phyloP scores from a whole-genome alignment of 169 alveolate species.

The Plasmodium cynomolgi region DNA sequence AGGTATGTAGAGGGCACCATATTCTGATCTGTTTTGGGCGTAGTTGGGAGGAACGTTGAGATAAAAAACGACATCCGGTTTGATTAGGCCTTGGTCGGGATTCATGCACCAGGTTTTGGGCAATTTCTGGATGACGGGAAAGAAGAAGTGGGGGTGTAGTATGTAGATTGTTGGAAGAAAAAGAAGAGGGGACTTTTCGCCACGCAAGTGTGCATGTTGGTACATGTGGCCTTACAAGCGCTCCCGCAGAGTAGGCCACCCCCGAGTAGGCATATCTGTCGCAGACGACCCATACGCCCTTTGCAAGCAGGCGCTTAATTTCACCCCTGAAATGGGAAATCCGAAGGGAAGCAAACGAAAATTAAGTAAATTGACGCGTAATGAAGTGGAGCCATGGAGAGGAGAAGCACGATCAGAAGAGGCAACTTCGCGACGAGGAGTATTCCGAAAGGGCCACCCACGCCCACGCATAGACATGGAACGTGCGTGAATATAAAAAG shows the following conservation, averaged over 20 bases:
- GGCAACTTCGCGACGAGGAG: neutral
- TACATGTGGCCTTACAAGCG: conserved; percentile 76
- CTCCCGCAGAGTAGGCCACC: conserved; percentile 95
- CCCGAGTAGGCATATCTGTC: conserved; percentile 97
- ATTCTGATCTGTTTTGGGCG: conserved; percentile 64
- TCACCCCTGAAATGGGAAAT: conserved; percentile 73
- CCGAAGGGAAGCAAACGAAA: neutral
- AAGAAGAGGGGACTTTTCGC: neutral
- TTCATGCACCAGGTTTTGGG: conserved; percentile 58
- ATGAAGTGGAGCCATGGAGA: neutral
- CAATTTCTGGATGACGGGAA: conserved; percentile 18
- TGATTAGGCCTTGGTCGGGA: conserved; percentile 72
- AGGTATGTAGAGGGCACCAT: conserved; percentile 15
- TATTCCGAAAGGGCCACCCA: neutral
- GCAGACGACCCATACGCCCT: conserved; percentile 90
- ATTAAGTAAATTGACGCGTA: too few relatives aligned
- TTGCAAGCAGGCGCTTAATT: conserved; percentile 80
- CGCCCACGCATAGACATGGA: neutral
- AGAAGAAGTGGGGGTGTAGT: neutral
- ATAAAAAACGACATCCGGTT: conserved; percentile 72
- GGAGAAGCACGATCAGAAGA: neutral
- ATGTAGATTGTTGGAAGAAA: neutral
- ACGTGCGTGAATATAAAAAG: neutral
- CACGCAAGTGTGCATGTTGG: neutral
- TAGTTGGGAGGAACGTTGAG: conserved; percentile 56